Percentiles rank a stretch among this genome's conserved stretches.
Conservation (phyloP, 257 asterid genomes). For the Galeopsis tetrahit region DNA sequence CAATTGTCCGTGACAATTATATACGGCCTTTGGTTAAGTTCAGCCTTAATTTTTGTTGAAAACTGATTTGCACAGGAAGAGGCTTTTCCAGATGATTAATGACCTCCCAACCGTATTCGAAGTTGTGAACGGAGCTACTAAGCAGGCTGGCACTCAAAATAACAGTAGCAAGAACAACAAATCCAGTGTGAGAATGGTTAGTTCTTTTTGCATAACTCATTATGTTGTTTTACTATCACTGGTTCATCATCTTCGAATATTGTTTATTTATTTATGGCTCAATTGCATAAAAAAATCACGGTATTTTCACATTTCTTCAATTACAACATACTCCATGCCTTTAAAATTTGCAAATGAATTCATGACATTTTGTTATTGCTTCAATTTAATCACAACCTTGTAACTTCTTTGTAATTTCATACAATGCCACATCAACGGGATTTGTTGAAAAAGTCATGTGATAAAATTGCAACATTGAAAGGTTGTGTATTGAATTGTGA, state of each 20-base stretch:
- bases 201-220: background rate
- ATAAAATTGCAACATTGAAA: background rate
- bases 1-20: background rate
- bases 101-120: slow-evolving; percentile 73
- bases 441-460: background rate
- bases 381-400: background rate
- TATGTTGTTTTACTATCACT: background rate
- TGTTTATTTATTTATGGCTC: background rate
- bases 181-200: slow-evolving; percentile 49
- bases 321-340: background rate
- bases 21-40: background rate
- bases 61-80: slow-evolving; percentile 52
- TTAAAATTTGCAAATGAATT: background rate
- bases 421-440: background rate
- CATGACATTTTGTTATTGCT: background rate
- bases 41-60: background rate
- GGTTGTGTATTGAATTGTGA: background rate
- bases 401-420: too few relatives aligned
- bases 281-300: background rate
- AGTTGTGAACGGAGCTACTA: slow-evolving; percentile 59
- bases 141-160: slow-evolving; percentile 41
- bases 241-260: background rate
- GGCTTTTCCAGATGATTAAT: slow-evolving; percentile 81
- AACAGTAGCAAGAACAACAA: slow-evolving; percentile 63
- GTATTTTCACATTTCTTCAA: background rate